Evolutionary conservation across 176 grass and related monocot species (phyloP).

Genomic region (Oropetium thomaeum): DNA sequence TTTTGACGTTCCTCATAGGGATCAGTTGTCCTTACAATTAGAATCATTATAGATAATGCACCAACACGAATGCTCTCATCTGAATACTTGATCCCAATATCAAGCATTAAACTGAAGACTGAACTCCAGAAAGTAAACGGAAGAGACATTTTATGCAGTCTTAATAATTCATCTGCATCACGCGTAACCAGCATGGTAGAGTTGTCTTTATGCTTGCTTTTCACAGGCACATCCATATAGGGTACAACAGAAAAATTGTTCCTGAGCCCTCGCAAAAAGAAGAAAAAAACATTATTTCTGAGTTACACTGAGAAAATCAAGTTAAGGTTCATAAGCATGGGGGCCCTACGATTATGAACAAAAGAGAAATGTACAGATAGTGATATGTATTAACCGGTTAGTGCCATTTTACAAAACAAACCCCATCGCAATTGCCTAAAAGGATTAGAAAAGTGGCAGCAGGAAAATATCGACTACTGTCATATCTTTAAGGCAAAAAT

Average conservation of each 20-base stretch:
- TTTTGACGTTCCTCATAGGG: constrained; percentile 58
- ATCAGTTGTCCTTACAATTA: constrained; percentile 63
- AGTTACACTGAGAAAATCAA: constrained; percentile 92
- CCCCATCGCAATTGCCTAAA: neutral
- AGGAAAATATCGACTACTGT: neutral
- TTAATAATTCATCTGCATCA: constrained; percentile 29
- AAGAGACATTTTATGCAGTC: constrained; percentile 35
- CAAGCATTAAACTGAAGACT: constrained; percentile 52
- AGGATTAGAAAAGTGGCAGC: neutral
- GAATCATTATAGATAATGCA: constrained; percentile 83
- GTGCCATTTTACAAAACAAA: neutral
- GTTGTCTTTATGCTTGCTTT: constrained; percentile 26
- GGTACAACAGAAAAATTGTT: constrained; percentile 54
- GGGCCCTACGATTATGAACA: constrained; percentile 40
- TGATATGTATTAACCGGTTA: neutral
- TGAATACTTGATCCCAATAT: constrained; percentile 45
- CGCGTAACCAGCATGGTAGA: neutral
- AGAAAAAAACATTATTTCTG: too few species aligned
- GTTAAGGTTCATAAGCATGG: constrained; percentile 81
- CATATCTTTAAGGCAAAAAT: neutral
- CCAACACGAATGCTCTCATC: constrained; percentile 52
- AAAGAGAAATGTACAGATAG: too few species aligned
- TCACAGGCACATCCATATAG: constrained; percentile 26
- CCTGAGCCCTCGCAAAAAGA: too few species aligned
- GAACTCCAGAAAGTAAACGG: constrained; percentile 57